Conservation (phyloP, 108 stramenopile species). For the Skeletonema menzelii region DNA sequence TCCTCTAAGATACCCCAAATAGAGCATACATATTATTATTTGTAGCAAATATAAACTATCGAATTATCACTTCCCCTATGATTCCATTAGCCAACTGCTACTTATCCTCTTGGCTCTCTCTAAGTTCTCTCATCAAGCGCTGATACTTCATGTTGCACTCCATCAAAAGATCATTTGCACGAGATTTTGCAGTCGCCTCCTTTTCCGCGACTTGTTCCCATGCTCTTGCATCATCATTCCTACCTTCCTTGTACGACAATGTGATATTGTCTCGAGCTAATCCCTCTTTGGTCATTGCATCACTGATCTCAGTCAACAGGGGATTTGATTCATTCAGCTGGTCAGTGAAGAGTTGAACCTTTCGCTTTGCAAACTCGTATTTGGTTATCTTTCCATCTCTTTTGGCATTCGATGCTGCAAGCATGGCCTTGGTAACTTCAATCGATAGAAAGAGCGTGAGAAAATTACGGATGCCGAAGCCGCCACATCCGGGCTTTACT, state of each 20-base stretch:
- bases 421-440: constrained; percentile 86
- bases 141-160: constrained; percentile 76
- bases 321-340: constrained; percentile 91
- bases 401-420: constrained; percentile 62
- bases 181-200: constrained; percentile 45
- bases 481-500: constrained; percentile 86
- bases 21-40: no score
- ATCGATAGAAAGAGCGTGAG: constrained; percentile 87
- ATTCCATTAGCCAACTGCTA: neutral
- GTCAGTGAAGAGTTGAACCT: constrained; percentile 70
- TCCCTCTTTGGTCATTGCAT: constrained; percentile 88
- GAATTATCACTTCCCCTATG: no score
- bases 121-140: constrained; percentile 66
- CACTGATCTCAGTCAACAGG: constrained; percentile 81
- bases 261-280: constrained; percentile 15
- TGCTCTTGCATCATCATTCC: constrained; percentile 13
- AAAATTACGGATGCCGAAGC: constrained; percentile 90
- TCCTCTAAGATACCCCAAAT: no score
- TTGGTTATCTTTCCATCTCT: constrained; percentile 29
- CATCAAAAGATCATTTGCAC: constrained; percentile 67
- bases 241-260: constrained; percentile 16
- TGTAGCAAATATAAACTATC: no score
- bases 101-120: constrained; percentile 28
- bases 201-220: constrained; percentile 45
- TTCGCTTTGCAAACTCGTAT: constrained; percentile 38